Evolutionary conservation across 2,329 filamentous ascomycete species (phyloP).

Genomic region (Colletotrichum abscissum): DNA sequence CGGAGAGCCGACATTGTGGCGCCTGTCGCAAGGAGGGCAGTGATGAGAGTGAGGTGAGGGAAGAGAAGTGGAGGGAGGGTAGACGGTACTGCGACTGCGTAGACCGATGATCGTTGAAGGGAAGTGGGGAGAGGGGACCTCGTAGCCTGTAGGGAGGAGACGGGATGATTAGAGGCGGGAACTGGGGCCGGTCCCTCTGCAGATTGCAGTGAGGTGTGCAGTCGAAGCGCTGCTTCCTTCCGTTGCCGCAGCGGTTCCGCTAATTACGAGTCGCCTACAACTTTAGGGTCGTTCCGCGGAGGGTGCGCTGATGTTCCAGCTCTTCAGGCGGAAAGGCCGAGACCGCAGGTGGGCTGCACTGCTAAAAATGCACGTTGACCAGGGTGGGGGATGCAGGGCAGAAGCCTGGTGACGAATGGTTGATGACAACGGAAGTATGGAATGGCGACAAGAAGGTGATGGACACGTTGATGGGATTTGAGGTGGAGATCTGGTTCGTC

Average conservation of each 20-base stretch:
- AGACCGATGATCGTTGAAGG: conserved; percentile 24
- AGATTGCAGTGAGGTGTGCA: no score
- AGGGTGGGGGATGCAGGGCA: not conserved
- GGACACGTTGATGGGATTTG: not conserved
- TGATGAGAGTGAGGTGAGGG: not conserved
- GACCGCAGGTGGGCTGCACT: conserved; percentile 32
- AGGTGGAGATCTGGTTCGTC: not conserved
- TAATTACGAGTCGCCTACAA: conserved; percentile 18
- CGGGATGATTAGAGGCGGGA: not conserved
- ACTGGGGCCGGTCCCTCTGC: conserved; percentile 5
- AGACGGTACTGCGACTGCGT: not conserved
- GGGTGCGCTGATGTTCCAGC: not conserved
- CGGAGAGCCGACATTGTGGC: conserved; percentile 37
- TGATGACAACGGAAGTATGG: not conserved
- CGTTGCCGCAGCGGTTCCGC: not conserved
- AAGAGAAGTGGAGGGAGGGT: not conserved
- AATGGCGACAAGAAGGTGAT: not conserved
- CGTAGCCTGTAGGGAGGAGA: not conserved
- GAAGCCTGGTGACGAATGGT: not conserved
- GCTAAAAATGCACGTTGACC: conserved; percentile 18
- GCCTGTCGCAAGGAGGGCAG: conserved; percentile 2
- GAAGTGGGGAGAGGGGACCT: conserved; percentile 23
- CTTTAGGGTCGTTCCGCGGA: conserved; percentile 16
- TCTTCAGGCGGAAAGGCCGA: conserved; percentile 25
- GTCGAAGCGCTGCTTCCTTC: not conserved